phyloP scores from a whole-genome alignment of 208 protist species.

The Crithidia mellificae region DNA sequence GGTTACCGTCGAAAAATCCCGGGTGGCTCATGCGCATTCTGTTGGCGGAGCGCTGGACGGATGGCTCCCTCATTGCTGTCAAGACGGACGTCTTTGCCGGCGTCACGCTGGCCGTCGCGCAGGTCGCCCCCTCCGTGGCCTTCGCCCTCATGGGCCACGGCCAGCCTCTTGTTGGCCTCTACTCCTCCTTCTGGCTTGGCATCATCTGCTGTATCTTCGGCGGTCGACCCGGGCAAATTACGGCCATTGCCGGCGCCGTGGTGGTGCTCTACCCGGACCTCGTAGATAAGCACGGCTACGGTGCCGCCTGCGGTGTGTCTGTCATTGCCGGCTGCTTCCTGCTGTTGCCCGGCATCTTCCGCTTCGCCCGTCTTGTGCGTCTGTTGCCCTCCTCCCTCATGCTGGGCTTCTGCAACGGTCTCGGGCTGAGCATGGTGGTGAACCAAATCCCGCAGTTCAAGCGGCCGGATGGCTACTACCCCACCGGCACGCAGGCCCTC shows the following conservation, averaged over 20 bases:
- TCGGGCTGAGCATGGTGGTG: constrained; percentile 51
- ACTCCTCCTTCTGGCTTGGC: constrained; percentile 58
- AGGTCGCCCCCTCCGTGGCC: constrained; percentile 53
- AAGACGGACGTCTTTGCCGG: constrained; percentile 56
- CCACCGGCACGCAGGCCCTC: constrained; percentile 39
- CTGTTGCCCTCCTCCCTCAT: constrained; percentile 57
- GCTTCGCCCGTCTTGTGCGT: constrained; percentile 44
- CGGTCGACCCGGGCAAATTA: constrained; percentile 57
- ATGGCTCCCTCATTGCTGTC: constrained; percentile 46
- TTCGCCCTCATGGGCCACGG: constrained; percentile 55
- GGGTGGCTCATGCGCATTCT: constrained; percentile 44
- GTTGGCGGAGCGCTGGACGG: constrained; percentile 42
- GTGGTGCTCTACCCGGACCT: constrained; percentile 55
- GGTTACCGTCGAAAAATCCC: constrained; percentile 1
- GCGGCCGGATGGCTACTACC: constrained; percentile 43
- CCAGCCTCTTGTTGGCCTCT: constrained; percentile 48
- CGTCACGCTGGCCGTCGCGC: constrained; percentile 50
- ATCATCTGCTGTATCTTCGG: constrained; percentile 54
- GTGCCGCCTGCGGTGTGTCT: constrained; percentile 44
- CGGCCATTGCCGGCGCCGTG: constrained; percentile 55
- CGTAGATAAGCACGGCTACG: constrained; percentile 50
- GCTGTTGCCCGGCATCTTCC: constrained; percentile 47
- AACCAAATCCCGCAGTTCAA: constrained; percentile 52
- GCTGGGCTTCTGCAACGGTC: constrained; percentile 63
- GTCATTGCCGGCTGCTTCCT: constrained; percentile 51